Base-by-base conservation (phyloP, 106 monocot species). In the Dioscorea zingiberensis region DNA sequence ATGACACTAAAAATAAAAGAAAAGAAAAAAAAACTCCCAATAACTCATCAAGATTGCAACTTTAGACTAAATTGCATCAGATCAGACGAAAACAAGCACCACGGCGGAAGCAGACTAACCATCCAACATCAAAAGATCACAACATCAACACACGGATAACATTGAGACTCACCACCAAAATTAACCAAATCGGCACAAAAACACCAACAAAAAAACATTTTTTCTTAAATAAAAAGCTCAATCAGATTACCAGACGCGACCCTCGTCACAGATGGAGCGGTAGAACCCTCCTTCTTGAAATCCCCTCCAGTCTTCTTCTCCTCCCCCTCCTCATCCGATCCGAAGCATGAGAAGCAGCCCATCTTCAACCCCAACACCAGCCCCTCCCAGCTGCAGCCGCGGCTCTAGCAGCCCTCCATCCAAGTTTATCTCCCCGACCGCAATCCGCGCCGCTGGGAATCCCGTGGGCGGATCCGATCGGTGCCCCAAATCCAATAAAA, bases 291-390 rank as follows among this genome's bases (percentile, higher is more conserved):
- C 54, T 75, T 74, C 74, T 74, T 87, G 17, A 73, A 64, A 66
- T 75, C 74, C 16, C 66, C 77, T 15, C 60, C 74, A 21, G 47
- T 61, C 27, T 26, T 25, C 60, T 27, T 57, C 51, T 62, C 62
- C 66, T 73, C 47, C 57, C 55, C 69, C 56, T 55, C 45, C 29
- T 48, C 48, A 27, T 77, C 58, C 69, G 90, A 90, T 64, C 80
- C 80, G 29, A 75, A 79, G 59, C 90, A 90, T 7, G 85, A 74
- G 53, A 83, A 85, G 49, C 89, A 89, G 44, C 82, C 74, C 90
- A 89, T 89, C 65, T 25, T 54, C 23, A 58, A 58, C 28, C 23
- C 48, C 48, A 51, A 51, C 2, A 4, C 15, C n/a, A n/a, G n/a
- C n/a, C n/a, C n/a, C n/a, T n/a, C n/a, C n/a, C n/a, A n/a, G n/a